Evolutionary conservation across 2,329 filamentous ascomycete species (phyloP).

Genomic region (Trichoderma sp.): DNA sequence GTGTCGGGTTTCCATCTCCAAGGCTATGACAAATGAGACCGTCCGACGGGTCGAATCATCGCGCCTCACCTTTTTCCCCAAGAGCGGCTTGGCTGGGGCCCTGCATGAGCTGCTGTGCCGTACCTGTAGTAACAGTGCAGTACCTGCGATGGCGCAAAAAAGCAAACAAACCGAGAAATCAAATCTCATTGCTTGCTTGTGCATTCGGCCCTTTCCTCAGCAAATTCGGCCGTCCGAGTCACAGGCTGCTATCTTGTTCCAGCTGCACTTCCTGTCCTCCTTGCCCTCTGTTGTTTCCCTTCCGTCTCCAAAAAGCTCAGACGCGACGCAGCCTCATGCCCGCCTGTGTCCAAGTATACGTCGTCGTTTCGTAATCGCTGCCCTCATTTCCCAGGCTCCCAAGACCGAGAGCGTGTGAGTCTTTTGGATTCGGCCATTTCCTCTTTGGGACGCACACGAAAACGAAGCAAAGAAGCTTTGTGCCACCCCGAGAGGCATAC

Average conservation of each 20-base stretch:
- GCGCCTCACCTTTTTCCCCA: not conserved
- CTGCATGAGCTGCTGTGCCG: not conserved
- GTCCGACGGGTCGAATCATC: conserved; percentile 8
- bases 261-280: not conserved
- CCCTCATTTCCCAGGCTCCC: conserved; percentile 16
- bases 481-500: conserved; percentile 7
- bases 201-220: conserved; percentile 16
- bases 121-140: too few relatives aligned
- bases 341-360: conserved; percentile 7
- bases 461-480: conserved; percentile 14
- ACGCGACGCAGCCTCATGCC: not conserved
- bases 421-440: conserved; percentile 18
- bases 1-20: conserved; percentile 15
- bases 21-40: conserved; percentile 13
- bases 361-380: conserved; percentile 20
- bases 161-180: not conserved
- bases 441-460: conserved; percentile 19
- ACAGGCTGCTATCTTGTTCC: conserved; percentile 1
- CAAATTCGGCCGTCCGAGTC: not conserved
- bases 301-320: not conserved
- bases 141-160: not conserved
- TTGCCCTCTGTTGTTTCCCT: not conserved
- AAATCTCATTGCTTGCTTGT: not conserved
- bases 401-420: conserved; percentile 6
- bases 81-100: not conserved